phyloP scores from a whole-genome alignment of 225 moss, liverwort and hornwort species.

The Marchantia paleacea region DNA sequence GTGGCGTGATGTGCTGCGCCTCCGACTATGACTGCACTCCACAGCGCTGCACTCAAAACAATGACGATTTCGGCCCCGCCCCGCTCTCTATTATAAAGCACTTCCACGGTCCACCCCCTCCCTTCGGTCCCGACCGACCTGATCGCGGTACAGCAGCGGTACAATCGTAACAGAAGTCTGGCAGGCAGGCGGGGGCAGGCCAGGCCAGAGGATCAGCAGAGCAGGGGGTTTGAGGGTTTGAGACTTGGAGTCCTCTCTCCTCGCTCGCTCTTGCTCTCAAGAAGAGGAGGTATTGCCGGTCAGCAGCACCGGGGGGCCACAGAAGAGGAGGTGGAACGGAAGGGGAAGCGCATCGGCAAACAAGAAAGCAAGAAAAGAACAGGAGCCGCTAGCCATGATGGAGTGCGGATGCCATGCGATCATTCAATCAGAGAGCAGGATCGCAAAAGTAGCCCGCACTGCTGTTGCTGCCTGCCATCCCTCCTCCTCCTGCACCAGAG shows the following conservation, averaged over 20 bases:
- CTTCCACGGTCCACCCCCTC: background rate
- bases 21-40: background rate
- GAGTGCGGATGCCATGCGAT: background rate
- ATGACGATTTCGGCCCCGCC: background rate
- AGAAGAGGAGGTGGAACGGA: background rate
- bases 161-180: too few relatives aligned
- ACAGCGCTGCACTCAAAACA: background rate
- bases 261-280: too few relatives aligned
- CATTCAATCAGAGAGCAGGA: background rate
- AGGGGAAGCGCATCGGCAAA: background rate
- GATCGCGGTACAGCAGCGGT: background rate
- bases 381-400: background rate
- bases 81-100: background rate
- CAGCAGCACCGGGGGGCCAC: background rate
- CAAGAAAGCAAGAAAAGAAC: background rate
- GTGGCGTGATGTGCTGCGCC: background rate
- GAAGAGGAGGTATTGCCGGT: background rate
- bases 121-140: background rate
- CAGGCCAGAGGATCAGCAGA: background rate
- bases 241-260: too few relatives aligned
- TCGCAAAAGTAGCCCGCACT: background rate
- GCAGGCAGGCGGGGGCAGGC: background rate
- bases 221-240: too few relatives aligned
- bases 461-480: background rate
- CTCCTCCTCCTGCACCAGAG: background rate